These are phyloP conservation scores for Alternaria triticimaculans DNA, from an alignment of 2,329 filamentous ascomycete genomes.

Conservation along the genomic window DNA sequence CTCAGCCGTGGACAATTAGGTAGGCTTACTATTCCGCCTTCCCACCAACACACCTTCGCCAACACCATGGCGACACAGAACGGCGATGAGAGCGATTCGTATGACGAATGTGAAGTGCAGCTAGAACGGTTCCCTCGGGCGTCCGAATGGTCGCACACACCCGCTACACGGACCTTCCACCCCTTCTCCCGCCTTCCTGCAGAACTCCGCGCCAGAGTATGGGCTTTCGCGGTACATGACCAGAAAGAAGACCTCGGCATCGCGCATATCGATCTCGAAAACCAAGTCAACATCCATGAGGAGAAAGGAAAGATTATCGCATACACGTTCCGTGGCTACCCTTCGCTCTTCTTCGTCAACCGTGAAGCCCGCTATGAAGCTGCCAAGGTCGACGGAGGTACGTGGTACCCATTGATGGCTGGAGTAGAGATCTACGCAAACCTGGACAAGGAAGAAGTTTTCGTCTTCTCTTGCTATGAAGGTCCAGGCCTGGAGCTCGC, in stretches of 20 bases:
- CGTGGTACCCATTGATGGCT: accelerated
- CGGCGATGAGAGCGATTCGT: background rate
- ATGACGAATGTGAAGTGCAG: too few species aligned
- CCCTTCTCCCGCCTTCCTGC: background rate
- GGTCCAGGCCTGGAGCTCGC: too few species aligned
- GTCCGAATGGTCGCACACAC: background rate
- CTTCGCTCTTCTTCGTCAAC: background rate
- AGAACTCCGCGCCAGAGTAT: background rate
- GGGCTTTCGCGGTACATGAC: background rate
- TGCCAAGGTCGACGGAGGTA: background rate
- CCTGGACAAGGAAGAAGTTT: accelerated
- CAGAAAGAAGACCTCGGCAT: background rate
- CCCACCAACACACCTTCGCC: background rate
- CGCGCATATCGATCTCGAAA: too few species aligned
- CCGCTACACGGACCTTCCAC: background rate
- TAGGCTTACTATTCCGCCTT: background rate
- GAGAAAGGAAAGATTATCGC: background rate
- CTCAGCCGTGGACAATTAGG: too few species aligned
- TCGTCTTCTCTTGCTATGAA: accelerated
- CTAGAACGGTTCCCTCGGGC: background rate
- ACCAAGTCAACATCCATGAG: background rate
- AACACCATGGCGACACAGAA: background rate
- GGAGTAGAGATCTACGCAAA: background rate
- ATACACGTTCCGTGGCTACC: accelerated
- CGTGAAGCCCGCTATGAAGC: background rate